Conservation (phyloP, 2,329 filamentous ascomycete species). For the Cytospora mali region DNA sequence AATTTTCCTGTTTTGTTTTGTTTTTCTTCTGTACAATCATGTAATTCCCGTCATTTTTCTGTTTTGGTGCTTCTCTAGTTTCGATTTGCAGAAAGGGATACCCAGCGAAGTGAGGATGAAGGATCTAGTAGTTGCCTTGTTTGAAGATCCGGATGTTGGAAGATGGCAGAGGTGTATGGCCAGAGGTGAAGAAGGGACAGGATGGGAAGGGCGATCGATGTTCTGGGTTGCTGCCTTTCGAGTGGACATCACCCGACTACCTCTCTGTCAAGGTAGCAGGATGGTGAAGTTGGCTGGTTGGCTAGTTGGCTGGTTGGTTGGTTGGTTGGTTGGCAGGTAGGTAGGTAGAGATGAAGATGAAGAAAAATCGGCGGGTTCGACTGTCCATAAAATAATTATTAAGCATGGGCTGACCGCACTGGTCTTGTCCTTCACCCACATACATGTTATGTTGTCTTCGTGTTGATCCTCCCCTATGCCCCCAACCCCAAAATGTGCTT, state of each 20-base stretch:
- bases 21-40: constrained; percentile 26
- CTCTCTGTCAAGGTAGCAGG: not conserved
- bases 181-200: not conserved
- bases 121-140: not conserved
- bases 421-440: not conserved
- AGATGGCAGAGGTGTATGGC: not conserved
- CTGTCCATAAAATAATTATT: not conserved
- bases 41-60: constrained; percentile 25
- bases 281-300: too few species aligned
- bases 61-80: constrained; percentile 20
- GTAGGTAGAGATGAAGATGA: not conserved
- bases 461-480: too few species aligned
- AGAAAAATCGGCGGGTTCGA: not conserved
- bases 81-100: constrained; percentile 27
- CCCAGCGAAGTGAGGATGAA: constrained; percentile 24
- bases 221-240: not conserved
- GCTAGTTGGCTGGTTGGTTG: too few species aligned
- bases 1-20: too few species aligned
- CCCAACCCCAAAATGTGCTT: not conserved
- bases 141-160: not conserved
- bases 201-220: not conserved
- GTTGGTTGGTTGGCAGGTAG: too few species aligned
- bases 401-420: not conserved
- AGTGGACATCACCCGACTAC: not conserved
- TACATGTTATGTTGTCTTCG: not conserved